These are phyloP conservation scores for Coniella lustricola DNA, from an alignment of 2,329 filamentous ascomycete species.

Conservation along the genomic window DNA sequence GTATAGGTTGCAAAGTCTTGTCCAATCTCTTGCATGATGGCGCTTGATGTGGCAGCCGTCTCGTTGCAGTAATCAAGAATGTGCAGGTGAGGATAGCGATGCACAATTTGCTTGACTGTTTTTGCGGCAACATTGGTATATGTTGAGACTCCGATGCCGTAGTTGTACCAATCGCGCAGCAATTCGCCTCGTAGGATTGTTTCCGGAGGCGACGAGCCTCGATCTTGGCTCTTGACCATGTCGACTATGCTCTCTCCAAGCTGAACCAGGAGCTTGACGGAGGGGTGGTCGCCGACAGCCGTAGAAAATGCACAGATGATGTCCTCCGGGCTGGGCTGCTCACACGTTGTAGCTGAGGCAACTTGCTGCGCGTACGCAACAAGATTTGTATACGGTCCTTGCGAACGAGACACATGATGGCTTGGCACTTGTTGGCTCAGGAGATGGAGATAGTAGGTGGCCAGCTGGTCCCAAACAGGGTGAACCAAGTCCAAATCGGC, in stretches of 20 bases:
- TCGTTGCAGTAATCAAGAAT: slow-evolving; percentile 30
- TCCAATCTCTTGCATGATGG: background rate
- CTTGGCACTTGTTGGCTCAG: too few relatives aligned
- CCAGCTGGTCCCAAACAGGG: background rate
- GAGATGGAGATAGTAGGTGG: background rate
- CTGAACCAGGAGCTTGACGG: background rate
- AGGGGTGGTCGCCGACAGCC: too few relatives aligned
- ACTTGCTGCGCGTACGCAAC: too few relatives aligned
- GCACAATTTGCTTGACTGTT: slow-evolving; percentile 26
- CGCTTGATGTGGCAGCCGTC: slow-evolving; percentile 26
- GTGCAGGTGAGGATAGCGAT: slow-evolving; percentile 23
- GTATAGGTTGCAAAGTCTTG: background rate
- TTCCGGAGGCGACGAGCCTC: background rate
- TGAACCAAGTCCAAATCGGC: too few relatives aligned
- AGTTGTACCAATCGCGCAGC: background rate
- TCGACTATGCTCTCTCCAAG: background rate
- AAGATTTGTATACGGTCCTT: too few relatives aligned
- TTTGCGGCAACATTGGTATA: slow-evolving; percentile 18
- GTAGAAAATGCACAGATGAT: too few relatives aligned
- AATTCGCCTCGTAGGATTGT: background rate
- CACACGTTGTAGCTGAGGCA: too few relatives aligned
- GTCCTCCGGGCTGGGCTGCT: background rate
- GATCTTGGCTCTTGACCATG: background rate
- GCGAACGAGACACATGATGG: too few relatives aligned
- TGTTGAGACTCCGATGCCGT: background rate